Percentiles rank a stretch among this genome's conserved stretches.
Conservation (phyloP, 139 green algal species). For the Tetraselmis striata region DNA sequence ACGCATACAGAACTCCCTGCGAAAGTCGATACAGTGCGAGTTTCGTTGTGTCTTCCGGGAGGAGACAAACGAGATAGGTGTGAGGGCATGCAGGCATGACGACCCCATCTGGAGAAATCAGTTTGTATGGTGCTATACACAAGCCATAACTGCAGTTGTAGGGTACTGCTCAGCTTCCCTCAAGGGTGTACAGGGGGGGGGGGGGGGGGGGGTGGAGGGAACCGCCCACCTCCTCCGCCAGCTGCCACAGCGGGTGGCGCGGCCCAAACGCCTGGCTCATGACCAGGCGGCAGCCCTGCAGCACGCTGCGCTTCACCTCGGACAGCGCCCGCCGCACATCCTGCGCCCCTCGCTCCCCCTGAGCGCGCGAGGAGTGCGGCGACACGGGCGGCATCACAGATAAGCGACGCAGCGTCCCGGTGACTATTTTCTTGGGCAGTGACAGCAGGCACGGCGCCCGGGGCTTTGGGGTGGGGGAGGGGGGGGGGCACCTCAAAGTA, state of each 20-base stretch:
- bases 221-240: slow-evolving; percentile 38
- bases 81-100: slow-evolving; percentile 1
- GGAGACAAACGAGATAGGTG: not conserved
- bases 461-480: not conserved
- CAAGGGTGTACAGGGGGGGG: not conserved
- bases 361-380: not conserved
- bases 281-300: slow-evolving; percentile 51
- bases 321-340: slow-evolving; percentile 40
- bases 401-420: too few species aligned
- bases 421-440: too few species aligned
- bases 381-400: not conserved
- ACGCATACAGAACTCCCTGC: not conserved
- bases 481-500: slow-evolving; percentile 28
- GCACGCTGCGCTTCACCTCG: slow-evolving; percentile 18
- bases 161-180: not conserved
- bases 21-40: not conserved
- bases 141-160: not conserved
- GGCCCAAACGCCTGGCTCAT: slow-evolving; percentile 73
- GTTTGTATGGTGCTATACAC: not conserved
- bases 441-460: too few species aligned
- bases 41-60: not conserved
- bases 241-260: slow-evolving; percentile 64
- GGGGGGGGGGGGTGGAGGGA: too few species aligned
- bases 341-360: not conserved
- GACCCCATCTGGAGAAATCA: not conserved